Percentiles rank a stretch among this genome's conserved stretches.
Conservation (phyloP, 1,284 basidiomycete species). For the Puccinia triticina region DNA sequence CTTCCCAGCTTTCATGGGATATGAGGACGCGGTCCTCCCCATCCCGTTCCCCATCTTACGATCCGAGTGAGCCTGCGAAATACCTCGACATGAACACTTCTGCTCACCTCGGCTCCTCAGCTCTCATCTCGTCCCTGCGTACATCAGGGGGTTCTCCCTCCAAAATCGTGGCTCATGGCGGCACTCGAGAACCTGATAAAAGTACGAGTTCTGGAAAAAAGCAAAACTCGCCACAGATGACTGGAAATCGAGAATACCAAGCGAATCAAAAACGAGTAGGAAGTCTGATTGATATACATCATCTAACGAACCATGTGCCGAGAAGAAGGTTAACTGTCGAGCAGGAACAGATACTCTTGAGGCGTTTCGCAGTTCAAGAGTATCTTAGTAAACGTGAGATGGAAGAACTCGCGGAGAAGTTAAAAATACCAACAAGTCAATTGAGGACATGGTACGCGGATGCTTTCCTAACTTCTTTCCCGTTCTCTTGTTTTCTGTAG, state of each 20-base stretch:
- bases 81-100: neutral
- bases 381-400: constrained; percentile 47
- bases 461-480: neutral
- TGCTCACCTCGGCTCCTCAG: neutral
- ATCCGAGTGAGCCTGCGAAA: neutral
- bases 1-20: constrained; percentile 24
- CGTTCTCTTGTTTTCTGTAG: neutral
- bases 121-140: neutral
- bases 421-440: constrained; percentile 42
- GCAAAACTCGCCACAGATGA: neutral
- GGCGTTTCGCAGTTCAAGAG: constrained; percentile 29
- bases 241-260: neutral
- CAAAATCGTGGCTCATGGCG: neutral
- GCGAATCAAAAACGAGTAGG: constrained; percentile 11
- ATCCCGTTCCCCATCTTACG: constrained; percentile 11
- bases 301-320: constrained; percentile 37
- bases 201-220: neutral
- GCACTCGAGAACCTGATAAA: neutral
- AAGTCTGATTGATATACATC: constrained; percentile 26
- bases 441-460: constrained; percentile 32
- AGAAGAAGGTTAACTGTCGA: constrained; percentile 41
- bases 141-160: neutral
- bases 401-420: constrained; percentile 38
- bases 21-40: constrained; percentile 8
- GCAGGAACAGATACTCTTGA: constrained; percentile 45